A percentile compares a stretch with the other conserved stretches of the same genome.
Conservation (phyloP, 2,329 filamentous ascomycete genomes). For the Seiridium unicorne region DNA sequence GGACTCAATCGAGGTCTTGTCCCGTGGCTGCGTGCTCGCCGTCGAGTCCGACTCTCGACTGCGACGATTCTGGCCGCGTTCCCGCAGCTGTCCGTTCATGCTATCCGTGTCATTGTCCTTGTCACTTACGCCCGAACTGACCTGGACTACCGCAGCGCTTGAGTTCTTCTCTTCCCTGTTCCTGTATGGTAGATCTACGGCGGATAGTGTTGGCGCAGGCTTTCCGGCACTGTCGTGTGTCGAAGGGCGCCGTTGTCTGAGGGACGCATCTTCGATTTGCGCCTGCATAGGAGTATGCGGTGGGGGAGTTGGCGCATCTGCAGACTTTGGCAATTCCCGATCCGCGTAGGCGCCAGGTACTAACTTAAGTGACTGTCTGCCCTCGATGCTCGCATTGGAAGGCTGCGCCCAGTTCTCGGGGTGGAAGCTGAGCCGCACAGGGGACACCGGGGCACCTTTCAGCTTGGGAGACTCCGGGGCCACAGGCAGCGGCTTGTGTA, state of each 20-base stretch:
- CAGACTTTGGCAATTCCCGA: constrained; percentile 30
- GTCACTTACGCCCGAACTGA: constrained; percentile 14
- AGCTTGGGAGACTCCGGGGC: constrained; percentile 39
- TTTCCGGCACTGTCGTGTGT: constrained; percentile 15
- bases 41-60: constrained; percentile 55
- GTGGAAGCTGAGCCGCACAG: constrained; percentile 54
- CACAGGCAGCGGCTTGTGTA: constrained; percentile 25
- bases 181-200: constrained; percentile 19
- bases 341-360: constrained; percentile 14
- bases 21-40: constrained; percentile 46
- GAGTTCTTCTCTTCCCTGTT: constrained; percentile 16
- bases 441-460: constrained; percentile 52
- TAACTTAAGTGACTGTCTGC: constrained; percentile 11
- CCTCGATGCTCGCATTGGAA: constrained; percentile 51
- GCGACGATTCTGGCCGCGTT: constrained; percentile 37
- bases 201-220: constrained; percentile 15
- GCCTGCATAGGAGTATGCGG: constrained; percentile 29
- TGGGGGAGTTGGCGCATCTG: constrained; percentile 35
- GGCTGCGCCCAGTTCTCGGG: constrained; percentile 51
- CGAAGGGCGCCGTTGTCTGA: constrained; percentile 11
- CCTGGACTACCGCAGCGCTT: constrained; percentile 13
- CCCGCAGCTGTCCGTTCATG: constrained; percentile 15
- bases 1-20: constrained; percentile 43
- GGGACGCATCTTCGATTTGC: constrained; percentile 4
- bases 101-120: constrained; percentile 15